phyloP scores from a whole-genome alignment of 2,329 filamentous ascomycete species.

The Cadophora malorum region DNA sequence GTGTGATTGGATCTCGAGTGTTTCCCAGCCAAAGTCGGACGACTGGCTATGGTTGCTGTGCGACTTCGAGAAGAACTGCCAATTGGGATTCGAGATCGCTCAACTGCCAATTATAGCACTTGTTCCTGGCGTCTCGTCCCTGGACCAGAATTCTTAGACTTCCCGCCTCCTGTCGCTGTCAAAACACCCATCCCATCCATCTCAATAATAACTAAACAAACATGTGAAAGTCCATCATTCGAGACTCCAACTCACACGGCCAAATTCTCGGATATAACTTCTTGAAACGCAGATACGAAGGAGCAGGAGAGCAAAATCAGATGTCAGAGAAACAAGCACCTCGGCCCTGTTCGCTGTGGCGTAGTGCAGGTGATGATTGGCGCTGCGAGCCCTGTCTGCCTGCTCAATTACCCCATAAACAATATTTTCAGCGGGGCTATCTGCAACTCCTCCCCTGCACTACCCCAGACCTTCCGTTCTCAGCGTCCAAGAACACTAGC shows the following conservation, averaged over 20 bases:
- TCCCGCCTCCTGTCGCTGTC: background rate
- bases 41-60: constrained; percentile 8
- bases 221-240: background rate
- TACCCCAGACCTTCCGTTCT: constrained; percentile 15
- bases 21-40: background rate
- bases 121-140: constrained; percentile 10
- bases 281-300: background rate
- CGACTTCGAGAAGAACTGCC: background rate
- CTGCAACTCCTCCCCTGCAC: too few species aligned
- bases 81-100: background rate
- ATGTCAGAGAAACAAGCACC: constrained; percentile 19
- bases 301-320: constrained; percentile 4
- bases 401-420: constrained; percentile 22
- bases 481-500: background rate
- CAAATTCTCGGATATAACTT: background rate
- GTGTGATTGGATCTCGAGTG: background rate
- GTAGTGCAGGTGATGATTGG: constrained; percentile 2
- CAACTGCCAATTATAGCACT: background rate
- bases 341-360: constrained; percentile 2
- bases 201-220: background rate
- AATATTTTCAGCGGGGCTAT: background rate
- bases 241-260: background rate
- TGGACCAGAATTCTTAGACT: constrained; percentile 6
- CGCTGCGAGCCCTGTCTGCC: too few species aligned
- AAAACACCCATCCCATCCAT: background rate